phyloP scores from a whole-genome alignment of 2,329 filamentous ascomycete genomes.

The Tolypocladium paradoxum region DNA sequence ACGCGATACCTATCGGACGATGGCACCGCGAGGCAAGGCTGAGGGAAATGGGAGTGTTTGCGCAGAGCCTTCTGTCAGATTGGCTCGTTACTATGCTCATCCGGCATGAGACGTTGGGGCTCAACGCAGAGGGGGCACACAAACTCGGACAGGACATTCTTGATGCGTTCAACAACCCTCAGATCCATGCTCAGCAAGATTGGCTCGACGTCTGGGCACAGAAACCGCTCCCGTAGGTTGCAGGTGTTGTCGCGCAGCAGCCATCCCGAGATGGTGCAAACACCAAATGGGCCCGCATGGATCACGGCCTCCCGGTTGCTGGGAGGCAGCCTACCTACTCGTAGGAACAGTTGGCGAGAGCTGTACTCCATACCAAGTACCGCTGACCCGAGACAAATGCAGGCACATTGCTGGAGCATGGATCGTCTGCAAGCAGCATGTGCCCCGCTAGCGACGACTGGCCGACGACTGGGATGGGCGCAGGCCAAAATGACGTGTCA shows the following conservation, averaged over 20 bases:
- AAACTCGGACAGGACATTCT: slow-evolving; percentile 19
- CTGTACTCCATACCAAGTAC: not conserved
- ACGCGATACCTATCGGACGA: slow-evolving; percentile 23
- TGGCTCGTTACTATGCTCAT: slow-evolving; percentile 22
- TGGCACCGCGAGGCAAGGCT: slow-evolving; percentile 23
- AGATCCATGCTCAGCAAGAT: slow-evolving; percentile 21
- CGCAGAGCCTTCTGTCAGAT: slow-evolving; percentile 23
- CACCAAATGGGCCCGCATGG: not conserved
- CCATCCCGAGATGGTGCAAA: not conserved
- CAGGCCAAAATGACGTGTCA: not conserved
- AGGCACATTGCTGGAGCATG: not conserved
- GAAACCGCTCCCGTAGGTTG: slow-evolving; percentile 14
- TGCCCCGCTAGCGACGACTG: not conserved
- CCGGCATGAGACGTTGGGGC: slow-evolving; percentile 20
- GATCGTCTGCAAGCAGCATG: no score
- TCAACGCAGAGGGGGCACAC: slow-evolving; percentile 22
- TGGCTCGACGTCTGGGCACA: slow-evolving; percentile 29
- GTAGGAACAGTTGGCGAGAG: not conserved
- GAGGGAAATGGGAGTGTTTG: slow-evolving; percentile 27
- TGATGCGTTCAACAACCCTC: slow-evolving; percentile 19
- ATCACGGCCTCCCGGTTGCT: not conserved
- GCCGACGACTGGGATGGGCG: not conserved
- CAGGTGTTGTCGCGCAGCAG: not conserved
- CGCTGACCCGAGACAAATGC: not conserved
- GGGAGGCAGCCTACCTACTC: no score